Evolutionary conservation across 331 rosid species (phyloP), one percentile per base, ranked within the genome.

Genomic region (Erythrophleum ivorense): DNA sequence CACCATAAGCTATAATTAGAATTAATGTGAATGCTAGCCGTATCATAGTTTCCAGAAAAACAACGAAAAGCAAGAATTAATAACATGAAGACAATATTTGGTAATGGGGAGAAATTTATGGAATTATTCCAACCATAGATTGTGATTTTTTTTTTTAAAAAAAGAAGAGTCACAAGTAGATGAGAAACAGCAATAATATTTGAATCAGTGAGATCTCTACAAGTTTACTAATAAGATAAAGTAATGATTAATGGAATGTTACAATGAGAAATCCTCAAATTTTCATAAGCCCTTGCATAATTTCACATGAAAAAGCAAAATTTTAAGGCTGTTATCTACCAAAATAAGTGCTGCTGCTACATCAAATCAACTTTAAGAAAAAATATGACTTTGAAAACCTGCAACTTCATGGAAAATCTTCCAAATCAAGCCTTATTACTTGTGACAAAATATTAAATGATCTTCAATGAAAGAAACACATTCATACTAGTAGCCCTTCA

Each of bases 51-150:
- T 71, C 89, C 88, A 81, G 8, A 81, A 84, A 71, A 12, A 74
- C 78, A 82, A 60, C 55, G 36, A 80, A 78, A 87, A 86, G 64
- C 67, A 84, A 81, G 69, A 62, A 85, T 73, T 79, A 63, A 76
- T 86, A 75, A 77, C 78, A 68, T 49, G 73, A 60, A 43, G 63
- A 53, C 48, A 74, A 10, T 8, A 14, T 41, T 9, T 24, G 53
- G 31, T 45, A 38, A n/a, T 18, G 38, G 15, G 36, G 19, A 24
- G 1, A 9, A 71, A 63, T 31, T 13, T 31, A 33, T 2, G 9
- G 41, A 52, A 40, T 21, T 11, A 52, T 57, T 53, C 18, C 45
- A 75, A 6, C 1, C 21, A 63, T 7, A 31, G 41, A 71, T n/a
- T 1, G 14, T n/a, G 3, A 45, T 34, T 14, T 15, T n/a, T n/a